These are phyloP conservation scores for Pseudophaeomoniella oleicola DNA, from an alignment of 2,329 filamentous ascomycete genomes.

Conservation along the genomic window DNA sequence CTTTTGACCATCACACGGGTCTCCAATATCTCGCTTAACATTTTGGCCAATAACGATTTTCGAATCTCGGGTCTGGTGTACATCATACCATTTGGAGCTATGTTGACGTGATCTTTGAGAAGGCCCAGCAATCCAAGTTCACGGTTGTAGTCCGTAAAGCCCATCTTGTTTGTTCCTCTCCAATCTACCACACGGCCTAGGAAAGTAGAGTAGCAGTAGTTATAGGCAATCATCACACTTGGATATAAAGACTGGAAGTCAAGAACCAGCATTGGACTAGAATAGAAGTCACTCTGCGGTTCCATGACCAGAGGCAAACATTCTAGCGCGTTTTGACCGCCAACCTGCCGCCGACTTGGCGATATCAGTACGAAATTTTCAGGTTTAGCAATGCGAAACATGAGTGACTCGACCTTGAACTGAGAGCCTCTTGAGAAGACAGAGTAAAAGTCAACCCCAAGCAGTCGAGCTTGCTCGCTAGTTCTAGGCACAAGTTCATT, in stretches of 20 bases:
- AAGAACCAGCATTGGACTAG: constrained; percentile 71
- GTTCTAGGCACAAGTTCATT: constrained; percentile 82
- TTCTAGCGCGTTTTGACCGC: constrained; percentile 83
- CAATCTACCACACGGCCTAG: constrained; percentile 72
- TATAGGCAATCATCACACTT: constrained; percentile 98
- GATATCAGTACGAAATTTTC: constrained; percentile 88
- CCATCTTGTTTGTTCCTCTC: constrained; percentile 90
- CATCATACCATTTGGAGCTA: constrained; percentile 93
- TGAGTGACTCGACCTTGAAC: constrained; percentile 96
- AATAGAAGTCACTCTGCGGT: constrained; percentile 88
- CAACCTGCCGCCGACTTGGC: constrained; percentile 81
- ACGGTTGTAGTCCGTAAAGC: constrained; percentile 74
- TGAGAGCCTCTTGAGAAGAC: constrained; percentile 91
- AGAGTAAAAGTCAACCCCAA: constrained; percentile 93
- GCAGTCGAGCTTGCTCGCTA: constrained; percentile 81
- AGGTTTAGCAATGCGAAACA: constrained; percentile 96
- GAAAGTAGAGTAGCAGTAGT: constrained; percentile 97
- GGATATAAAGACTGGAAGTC: constrained; percentile 96
- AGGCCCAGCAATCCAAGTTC: constrained; percentile 61
- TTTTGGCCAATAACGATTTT: constrained; percentile 84
- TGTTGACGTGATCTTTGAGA: constrained; percentile 73
- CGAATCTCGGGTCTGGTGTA: constrained; percentile 75
- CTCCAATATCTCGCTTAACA: constrained; percentile 90
- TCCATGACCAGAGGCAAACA: constrained; percentile 96
- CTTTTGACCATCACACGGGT: constrained; percentile 96